Evolutionary conservation across 2,329 filamentous ascomycete genomes (phyloP).

Genomic region (Calcarisporium arbuscula): DNA sequence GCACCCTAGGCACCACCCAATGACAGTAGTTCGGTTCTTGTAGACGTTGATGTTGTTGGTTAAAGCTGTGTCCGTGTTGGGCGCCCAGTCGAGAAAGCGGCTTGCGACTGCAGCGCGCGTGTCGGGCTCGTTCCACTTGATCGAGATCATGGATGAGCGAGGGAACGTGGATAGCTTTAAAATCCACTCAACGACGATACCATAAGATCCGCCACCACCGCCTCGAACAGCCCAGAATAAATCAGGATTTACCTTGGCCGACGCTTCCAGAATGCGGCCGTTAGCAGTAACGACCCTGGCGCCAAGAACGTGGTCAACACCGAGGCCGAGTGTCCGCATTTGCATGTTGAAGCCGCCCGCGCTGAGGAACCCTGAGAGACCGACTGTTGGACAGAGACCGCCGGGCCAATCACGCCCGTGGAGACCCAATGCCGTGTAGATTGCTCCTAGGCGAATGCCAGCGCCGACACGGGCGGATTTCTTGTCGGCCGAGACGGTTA

Average conservation of each 20-base stretch:
- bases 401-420: slow-evolving; percentile 9
- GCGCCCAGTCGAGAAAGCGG: slow-evolving; percentile 11
- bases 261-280: slow-evolving; percentile 16
- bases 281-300: slow-evolving; percentile 23
- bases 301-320: slow-evolving; percentile 20
- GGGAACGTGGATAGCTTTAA: slow-evolving; percentile 10
- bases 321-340: slow-evolving; percentile 21
- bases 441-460: slow-evolving; percentile 12
- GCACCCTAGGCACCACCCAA: slow-evolving; percentile 10
- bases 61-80: slow-evolving; percentile 5
- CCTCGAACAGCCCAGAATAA: slow-evolving; percentile 24
- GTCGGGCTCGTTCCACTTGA: slow-evolving; percentile 9
- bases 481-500: slow-evolving; percentile 7
- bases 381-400: slow-evolving; percentile 17
- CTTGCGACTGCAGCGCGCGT: slow-evolving; percentile 5
- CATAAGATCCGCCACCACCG: slow-evolving; percentile 25
- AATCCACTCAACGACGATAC: slow-evolving; percentile 20
- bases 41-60: slow-evolving; percentile 8
- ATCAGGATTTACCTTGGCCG: slow-evolving; percentile 16
- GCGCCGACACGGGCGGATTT: slow-evolving; percentile 9
- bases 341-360: slow-evolving; percentile 25
- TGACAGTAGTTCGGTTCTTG: slow-evolving; percentile 5
- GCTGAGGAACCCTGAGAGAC: slow-evolving; percentile 20
- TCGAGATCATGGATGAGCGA: slow-evolving; percentile 10
- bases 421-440: slow-evolving; percentile 10